Base-by-base conservation (phyloP, 805 yeast species). In the Saturnispora halmiae region DNA sequence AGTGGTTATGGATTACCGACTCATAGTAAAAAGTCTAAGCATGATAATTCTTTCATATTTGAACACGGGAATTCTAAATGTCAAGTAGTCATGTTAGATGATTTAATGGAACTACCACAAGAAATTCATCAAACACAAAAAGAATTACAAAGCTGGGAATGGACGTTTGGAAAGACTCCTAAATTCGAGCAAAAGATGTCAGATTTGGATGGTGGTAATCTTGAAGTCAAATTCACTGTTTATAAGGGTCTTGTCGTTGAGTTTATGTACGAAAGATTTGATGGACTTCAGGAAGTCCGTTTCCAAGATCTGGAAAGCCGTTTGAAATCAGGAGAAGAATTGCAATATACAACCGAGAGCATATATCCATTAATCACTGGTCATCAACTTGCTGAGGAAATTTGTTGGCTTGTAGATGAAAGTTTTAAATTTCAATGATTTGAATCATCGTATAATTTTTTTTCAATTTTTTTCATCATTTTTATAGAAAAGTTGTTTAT, bases 101-200 rank as follows among this genome's bases (percentile, higher is more conserved):
- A 51, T 32, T 32, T 49, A 5, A 28, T 40, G 3, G 49, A 52
- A 4, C 40, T 63, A 9, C 66, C 66, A 0, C 15, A 49, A 1
- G 75, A 74, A 25, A 63, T 82, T 0, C 22, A 41, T 2, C 51
- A 64, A 3, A 61, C 64, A 1, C 65, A 67, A 25, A 43, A 59
- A 0, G 68, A 67, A 21, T 60, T 85, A 15, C 53, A 62, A 32
- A 58, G 67, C 16, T 81, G 92, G 82, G 64, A 72, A 2, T 88
- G 95, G 95, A 73, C 64, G 28, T 86, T 63, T 57, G 88, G 86
- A 1, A 65, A 69, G 16, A 81, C 95, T 0, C 96, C 96, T 0
- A 68, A 65, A 44, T 92, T 90, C 56, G 65, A 70, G 31, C 76
- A 82, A 43, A 63, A 67, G 22, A 75, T 83, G 43, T 51, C 53